phyloP scores from a whole-genome alignment of 768 basidiomycete species.

The Calocybe gangraenosa region DNA sequence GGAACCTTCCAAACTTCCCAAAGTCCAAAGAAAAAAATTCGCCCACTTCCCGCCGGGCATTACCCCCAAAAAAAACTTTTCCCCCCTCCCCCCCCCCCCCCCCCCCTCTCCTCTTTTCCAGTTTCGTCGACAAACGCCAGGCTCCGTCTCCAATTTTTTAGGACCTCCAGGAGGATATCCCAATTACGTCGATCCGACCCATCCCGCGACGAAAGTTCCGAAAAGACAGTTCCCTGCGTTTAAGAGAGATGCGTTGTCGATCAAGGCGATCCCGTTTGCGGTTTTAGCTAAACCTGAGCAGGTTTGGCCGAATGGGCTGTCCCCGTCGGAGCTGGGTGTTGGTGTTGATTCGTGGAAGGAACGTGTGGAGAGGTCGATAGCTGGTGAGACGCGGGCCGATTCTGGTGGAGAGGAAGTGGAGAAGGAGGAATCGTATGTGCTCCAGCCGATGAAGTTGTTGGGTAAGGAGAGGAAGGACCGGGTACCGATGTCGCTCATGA shows the following conservation, averaged over 20 bases:
- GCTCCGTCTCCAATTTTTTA: slow-evolving; percentile 21
- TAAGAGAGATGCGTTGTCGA: slow-evolving; percentile 11
- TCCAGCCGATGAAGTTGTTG: slow-evolving; percentile 14
- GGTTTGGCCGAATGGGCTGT: slow-evolving; percentile 19
- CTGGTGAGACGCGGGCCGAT: slow-evolving; percentile 1
- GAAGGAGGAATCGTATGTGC: neutral
- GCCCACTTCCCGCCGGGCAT: no score
- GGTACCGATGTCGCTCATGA: slow-evolving; percentile 34
- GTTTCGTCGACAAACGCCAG: slow-evolving; percentile 41
- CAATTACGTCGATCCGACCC: slow-evolving; percentile 31
- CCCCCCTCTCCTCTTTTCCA: no score
- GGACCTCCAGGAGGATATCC: slow-evolving; percentile 1
- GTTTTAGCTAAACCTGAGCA: slow-evolving; percentile 20
- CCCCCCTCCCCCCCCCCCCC: no score
- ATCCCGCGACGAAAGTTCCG: slow-evolving; percentile 17
- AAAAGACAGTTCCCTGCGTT: slow-evolving; percentile 14
- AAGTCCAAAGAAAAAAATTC: no score
- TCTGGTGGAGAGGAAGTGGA: slow-evolving; percentile 2
- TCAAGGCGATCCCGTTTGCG: slow-evolving; percentile 30
- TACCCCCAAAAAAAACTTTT: no score
- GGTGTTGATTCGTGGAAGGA: slow-evolving; percentile 18
- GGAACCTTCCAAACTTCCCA: no score
- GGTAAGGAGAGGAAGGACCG: slow-evolving; percentile 19
- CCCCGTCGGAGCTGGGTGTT: slow-evolving; percentile 16
- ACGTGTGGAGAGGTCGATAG: slow-evolving; percentile 10